Base-by-base conservation (phyloP, 1,139 yeast species). In the Pichia inconspicua region DNA sequence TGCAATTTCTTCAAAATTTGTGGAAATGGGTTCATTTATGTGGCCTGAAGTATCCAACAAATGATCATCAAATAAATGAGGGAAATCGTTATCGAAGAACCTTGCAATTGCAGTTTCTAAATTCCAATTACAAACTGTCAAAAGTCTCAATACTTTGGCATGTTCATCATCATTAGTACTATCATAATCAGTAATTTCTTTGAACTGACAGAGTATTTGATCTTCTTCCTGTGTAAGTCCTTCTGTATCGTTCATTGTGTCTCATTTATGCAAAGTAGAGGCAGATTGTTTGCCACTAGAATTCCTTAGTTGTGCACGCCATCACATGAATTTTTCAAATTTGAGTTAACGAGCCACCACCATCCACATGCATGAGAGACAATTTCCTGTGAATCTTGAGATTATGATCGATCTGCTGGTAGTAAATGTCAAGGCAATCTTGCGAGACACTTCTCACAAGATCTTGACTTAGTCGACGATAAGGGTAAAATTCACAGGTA, bases 21-120 rank as follows among this genome's bases (percentile, higher is more conserved):
- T 11, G 12, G 5, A 5, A 14, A 27, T 12, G 1, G 22, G 15
- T 22, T 22, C n/a, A 12, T 9, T 12, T 9, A 9, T 37, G 27
- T 37, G 22, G 5, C 22, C 11, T 27, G 10, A 27, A 7, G 9
- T 27, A 19, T 17, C 12, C 2, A 19, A 12, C 3, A 15, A 10
- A 30, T 10, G 34, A n/a, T 49, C 53, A 37, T 57, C 58, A 31
- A 57, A 46, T 12, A 62, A 45, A 2, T 63, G 54, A 3, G 66
- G 65, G 37, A 80, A 78, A 15, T 70, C 65, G 36, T 62, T 61
- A 53, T 78, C 84, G 54, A 78, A 77, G 57, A 67, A 78, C 46
- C 72, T 65, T 11, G 75, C 70, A 28, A 77, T 66, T 14, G 82
- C 75, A 48, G 67, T 67, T 54, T 78, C 78, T 50, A 78, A 62